A percentile compares a stretch with the other conserved stretches of the same genome.
Evolutionary conservation across 2,329 filamentous ascomycete genomes (phyloP).

Genomic region (Ploettnerulaceae sp.): DNA sequence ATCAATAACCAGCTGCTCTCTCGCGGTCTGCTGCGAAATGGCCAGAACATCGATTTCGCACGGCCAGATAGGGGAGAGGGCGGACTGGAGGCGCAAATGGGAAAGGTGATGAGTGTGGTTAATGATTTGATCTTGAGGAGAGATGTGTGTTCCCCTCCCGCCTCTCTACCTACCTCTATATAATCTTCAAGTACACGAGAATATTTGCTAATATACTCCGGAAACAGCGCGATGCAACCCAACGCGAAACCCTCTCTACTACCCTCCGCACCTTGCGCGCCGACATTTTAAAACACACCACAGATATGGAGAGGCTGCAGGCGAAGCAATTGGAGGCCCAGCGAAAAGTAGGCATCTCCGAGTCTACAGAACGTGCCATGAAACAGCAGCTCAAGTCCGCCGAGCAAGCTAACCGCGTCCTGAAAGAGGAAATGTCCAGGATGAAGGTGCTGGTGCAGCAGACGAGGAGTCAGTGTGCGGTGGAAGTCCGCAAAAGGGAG

Average conservation of each 20-base stretch:
- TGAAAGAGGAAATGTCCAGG: conserved; percentile 78
- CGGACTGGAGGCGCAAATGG: conserved; percentile 66
- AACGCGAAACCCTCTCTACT: conserved; percentile 75
- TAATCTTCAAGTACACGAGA: background rate
- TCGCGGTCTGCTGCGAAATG: conserved; percentile 60
- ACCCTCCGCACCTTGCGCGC: conserved; percentile 72
- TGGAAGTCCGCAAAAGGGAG: conserved; percentile 86
- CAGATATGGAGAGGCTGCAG: conserved; percentile 57
- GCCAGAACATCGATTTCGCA: conserved; percentile 77
- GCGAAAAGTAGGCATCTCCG: conserved; percentile 51
- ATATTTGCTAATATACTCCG: conserved; percentile 2
- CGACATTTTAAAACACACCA: conserved; percentile 68
- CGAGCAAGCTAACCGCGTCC: conserved; percentile 66
- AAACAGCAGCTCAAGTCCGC: conserved; percentile 67
- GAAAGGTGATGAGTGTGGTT: conserved; percentile 82
- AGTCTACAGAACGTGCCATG: conserved; percentile 66
- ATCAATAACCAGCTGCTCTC: conserved; percentile 69
- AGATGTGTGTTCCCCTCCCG: conserved; percentile 59
- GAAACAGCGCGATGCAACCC: conserved; percentile 75
- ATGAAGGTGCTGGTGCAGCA: conserved; percentile 78
- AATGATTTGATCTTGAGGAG: conserved; percentile 88
- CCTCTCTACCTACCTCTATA: background rate
- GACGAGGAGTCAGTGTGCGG: conserved; percentile 79
- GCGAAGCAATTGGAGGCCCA: conserved; percentile 51
- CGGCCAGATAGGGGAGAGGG: conserved; percentile 59